These are phyloP conservation scores for Kodamaea sp. DNA, from an alignment of 1,139 yeast genomes.

Conservation along the genomic window DNA sequence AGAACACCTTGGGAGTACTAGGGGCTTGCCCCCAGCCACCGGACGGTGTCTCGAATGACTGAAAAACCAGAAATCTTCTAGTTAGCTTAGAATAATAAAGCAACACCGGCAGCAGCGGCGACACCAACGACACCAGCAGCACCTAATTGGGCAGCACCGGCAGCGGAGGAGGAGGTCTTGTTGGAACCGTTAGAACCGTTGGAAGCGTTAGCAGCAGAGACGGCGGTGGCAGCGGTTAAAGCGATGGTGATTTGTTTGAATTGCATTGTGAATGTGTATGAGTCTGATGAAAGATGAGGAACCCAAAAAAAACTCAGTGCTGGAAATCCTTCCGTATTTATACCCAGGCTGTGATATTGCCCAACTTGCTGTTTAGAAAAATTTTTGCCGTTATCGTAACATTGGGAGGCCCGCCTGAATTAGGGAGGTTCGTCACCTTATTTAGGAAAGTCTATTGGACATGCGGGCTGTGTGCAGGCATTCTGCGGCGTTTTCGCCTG, in stretches of 20 bases:
- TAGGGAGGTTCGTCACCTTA: slow-evolving; percentile 10
- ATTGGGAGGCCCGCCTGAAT: slow-evolving; percentile 12
- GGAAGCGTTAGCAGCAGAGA: slow-evolving; percentile 41
- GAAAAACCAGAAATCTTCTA: slow-evolving; percentile 2
- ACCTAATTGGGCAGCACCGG: slow-evolving; percentile 12
- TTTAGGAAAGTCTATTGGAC: slow-evolving; percentile 12
- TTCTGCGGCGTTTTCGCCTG: too few species aligned
- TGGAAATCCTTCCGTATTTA: slow-evolving; percentile 11
- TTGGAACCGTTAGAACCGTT: slow-evolving; percentile 27
- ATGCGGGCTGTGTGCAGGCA: slow-evolving; percentile 7
- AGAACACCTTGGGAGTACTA: too few species aligned
- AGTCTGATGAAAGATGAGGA: slow-evolving; percentile 5
- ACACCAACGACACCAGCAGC: slow-evolving; percentile 19
- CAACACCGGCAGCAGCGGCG: slow-evolving; percentile 21
- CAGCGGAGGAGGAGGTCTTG: slow-evolving; percentile 23
- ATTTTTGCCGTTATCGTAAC: slow-evolving; percentile 8
- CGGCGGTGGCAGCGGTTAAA: slow-evolving; percentile 45
- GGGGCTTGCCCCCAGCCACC: too few species aligned
- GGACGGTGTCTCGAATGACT: slow-evolving; percentile 1
- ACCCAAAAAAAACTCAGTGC: slow-evolving; percentile 1
- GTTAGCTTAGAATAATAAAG: slow-evolving; percentile 18
- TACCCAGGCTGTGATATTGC: slow-evolving; percentile 4
- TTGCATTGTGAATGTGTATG: slow-evolving; percentile 35
- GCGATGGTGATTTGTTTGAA: slow-evolving; percentile 45
- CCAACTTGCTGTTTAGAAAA: slow-evolving; percentile 8